These are phyloP conservation scores for Talaromyces stipitatus DNA, from an alignment of 495 filamentous ascomycete genomes.

Conservation along the genomic window DNA sequence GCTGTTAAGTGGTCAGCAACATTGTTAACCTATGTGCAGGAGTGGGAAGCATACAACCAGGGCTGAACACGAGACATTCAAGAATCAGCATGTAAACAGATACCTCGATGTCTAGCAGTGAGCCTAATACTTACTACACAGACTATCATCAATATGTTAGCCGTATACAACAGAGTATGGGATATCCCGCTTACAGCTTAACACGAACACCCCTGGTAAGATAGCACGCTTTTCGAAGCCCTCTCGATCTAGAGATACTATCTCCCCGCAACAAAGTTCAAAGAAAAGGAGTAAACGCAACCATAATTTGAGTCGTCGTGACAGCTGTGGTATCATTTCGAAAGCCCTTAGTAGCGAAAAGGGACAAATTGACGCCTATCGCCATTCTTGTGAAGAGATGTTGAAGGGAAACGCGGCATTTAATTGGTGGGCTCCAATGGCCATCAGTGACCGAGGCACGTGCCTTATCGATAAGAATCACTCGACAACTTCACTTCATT, in stretches of 20 bases:
- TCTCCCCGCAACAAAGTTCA: not conserved
- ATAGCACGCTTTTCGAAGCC: not conserved
- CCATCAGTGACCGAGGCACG: not conserved
- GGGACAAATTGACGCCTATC: not conserved
- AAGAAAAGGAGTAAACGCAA: not conserved
- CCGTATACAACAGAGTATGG: not conserved
- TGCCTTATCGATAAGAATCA: not conserved
- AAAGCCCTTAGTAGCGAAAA: not conserved
- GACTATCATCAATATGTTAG: not conserved
- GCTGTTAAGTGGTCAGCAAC: not conserved
- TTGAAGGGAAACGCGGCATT: not conserved
- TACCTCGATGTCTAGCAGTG: not conserved
- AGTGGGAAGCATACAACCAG: not conserved
- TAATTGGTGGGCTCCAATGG: not conserved
- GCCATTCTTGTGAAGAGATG: not conserved
- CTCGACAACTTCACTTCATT: not conserved
- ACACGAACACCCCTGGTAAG: not conserved
- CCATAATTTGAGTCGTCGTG: not conserved
- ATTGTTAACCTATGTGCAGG: too few species aligned
- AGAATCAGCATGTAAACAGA: not conserved
- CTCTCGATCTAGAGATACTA: not conserved
- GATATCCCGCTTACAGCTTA: not conserved
- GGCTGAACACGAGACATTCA: not conserved
- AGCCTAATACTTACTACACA: not conserved
- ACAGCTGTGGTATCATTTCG: not conserved